Evolutionary conservation across 305 asterid genomes (phyloP), one percentile per base, ranked within the genome.

Genomic region (Fraxinus sp.): DNA sequence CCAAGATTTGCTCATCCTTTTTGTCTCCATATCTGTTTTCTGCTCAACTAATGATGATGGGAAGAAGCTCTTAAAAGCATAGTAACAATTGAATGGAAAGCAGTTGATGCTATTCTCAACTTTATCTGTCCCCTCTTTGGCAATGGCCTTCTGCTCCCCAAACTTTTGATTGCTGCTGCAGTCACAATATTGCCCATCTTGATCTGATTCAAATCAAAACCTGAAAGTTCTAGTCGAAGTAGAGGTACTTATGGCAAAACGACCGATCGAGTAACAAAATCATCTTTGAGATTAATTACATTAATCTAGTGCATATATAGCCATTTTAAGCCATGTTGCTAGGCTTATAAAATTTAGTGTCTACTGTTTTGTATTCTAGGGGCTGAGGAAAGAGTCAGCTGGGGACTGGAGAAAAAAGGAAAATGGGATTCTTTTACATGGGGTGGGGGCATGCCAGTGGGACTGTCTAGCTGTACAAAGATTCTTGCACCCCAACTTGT

Each of bases 401-500:
- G 18, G 81, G n/a, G 52, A 39, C 43, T 37, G 10, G 43, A 28
- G 2, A 9, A 37, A 37, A 16, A 30, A 32, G 72, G 16, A 80
- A 28, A 57, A 57, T 76, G 6, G 75, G 11, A 72, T 66, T 16
- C 1, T n/a, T 81, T 39, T 28, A 30, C 18, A 30, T 20, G 82
- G 30, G 83, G 82, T 79, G 87, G 85, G 43, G 66, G 86, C 86
- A 86, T 82, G 88, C 84, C 89, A 87, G 89, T 73, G 6, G 78
- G 86, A 77, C 80, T 62, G 55, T 82, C 75, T 35, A 79, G 32
- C 88, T 64, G 85, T 81, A 83, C 30, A 55, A 81, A 86, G 83
- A 85, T 83, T 86, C 83, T 72, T 73, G 78, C 64, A 75, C 79
- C 87, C 83, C 62, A 86, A 85, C 83, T 77, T 46, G 85, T 18